Conservation (phyloP, 1,139 yeast species). For the Suhomyces wounanorum region DNA sequence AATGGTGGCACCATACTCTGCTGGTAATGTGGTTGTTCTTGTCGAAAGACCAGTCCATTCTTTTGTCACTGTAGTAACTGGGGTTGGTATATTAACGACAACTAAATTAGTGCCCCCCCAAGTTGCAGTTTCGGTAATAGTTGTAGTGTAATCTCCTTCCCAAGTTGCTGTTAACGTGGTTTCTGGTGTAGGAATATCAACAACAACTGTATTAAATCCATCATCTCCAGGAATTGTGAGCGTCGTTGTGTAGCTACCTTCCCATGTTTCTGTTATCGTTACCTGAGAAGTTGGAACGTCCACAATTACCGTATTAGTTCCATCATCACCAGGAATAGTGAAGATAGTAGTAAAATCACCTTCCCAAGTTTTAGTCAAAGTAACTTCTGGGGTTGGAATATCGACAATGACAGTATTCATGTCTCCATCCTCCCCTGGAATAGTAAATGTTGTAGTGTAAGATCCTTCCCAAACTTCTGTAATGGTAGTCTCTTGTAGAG, state of each 20-base stretch:
- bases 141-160: not conserved
- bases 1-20: too few species aligned
- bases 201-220: not conserved
- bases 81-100: too few species aligned
- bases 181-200: not conserved
- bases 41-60: too few species aligned
- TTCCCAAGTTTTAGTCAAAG: not conserved
- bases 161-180: not conserved
- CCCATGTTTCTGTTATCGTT: not conserved
- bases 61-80: too few species aligned
- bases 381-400: not conserved
- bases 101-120: not conserved
- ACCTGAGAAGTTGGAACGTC: not conserved
- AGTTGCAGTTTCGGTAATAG: not conserved
- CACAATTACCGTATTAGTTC: not conserved
- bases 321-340: not conserved
- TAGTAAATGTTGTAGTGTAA: too few species aligned
- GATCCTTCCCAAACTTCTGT: not conserved
- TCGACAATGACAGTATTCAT: not conserved
- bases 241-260: not conserved
- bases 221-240: not conserved
- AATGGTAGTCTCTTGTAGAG: not conserved
- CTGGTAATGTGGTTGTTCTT: too few species aligned
- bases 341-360: not conserved
- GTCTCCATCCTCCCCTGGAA: not conserved